phyloP scores from a whole-genome alignment of 352 stramenopile genomes.

The Phytophthora vignae region DNA sequence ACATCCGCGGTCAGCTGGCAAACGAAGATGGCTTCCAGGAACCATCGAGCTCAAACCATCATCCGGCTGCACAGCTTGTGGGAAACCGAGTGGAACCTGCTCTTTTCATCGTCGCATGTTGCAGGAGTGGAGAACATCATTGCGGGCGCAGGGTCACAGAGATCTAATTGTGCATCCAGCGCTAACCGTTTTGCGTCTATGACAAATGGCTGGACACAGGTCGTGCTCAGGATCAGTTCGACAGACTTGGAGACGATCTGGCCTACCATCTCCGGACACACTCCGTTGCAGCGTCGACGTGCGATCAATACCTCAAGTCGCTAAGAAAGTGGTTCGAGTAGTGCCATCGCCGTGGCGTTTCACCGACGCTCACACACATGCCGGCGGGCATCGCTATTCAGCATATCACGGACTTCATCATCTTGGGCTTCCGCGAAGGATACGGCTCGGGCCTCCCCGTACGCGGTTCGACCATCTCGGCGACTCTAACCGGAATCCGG shows the following conservation, averaged over 20 bases:
- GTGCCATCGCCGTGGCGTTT: neutral
- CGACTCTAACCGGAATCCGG: neutral
- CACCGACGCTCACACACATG: neutral
- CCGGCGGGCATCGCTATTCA: neutral
- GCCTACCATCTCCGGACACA: constrained; percentile 15
- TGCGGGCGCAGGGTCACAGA: constrained; percentile 4
- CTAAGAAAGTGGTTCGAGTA: constrained; percentile 4
- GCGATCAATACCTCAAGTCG: constrained; percentile 4
- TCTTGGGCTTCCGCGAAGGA: neutral
- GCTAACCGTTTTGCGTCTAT: constrained; percentile 2
- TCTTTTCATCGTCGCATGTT: constrained; percentile 16
- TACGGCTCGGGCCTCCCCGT: neutral
- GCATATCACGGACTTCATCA: constrained; percentile 3
- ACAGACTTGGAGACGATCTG: constrained; percentile 10
- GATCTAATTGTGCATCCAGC: neutral
- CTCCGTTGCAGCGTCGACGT: constrained; percentile 8
- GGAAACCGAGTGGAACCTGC: neutral
- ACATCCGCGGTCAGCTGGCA: constrained; percentile 23
- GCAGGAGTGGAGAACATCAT: neutral
- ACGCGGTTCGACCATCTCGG: neutral
- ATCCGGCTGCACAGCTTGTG: neutral
- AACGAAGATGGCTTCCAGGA: constrained; percentile 3
- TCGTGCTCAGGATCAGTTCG: neutral
- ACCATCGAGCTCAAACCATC: constrained; percentile 11
- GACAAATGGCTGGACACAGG: constrained; percentile 10